Conservation (phyloP, 1,139 yeast species). For the Torulaspora globosa region DNA sequence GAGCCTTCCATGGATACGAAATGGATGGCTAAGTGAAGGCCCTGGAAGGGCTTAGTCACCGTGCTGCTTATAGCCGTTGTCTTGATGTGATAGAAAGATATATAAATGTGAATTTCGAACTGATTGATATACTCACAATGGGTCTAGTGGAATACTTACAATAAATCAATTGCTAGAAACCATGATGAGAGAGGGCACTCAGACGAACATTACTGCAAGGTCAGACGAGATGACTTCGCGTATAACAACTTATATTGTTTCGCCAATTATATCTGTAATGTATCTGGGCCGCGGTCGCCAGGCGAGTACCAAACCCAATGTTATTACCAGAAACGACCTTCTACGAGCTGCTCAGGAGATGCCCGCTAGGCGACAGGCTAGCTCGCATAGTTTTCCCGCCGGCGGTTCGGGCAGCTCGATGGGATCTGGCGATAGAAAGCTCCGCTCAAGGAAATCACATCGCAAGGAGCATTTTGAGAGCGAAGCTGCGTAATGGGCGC, state of each 20-base stretch:
- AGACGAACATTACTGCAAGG: not conserved
- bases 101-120: not conserved
- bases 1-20: constrained; percentile 1
- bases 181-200: too few species aligned
- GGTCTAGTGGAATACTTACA: too few species aligned
- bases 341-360: constrained; percentile 10
- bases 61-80: not conserved
- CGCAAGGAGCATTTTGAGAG: not conserved
- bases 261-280: constrained; percentile 10
- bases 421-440: not conserved
- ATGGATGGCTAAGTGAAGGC: too few species aligned
- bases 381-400: not conserved
- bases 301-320: constrained; percentile 16
- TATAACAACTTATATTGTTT: constrained; percentile 7
- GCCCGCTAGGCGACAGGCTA: not conserved
- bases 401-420: not conserved
- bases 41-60: not conserved
- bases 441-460: not conserved
- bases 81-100: not conserved
- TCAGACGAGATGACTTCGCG: constrained; percentile 3
- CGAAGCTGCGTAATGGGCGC: not conserved
- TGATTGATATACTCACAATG: too few species aligned
- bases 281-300: constrained; percentile 16
- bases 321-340: constrained; percentile 16
- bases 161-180: not conserved